phyloP scores from a whole-genome alignment of 2,329 filamentous ascomycete species.

The Thelonectria discophora region DNA sequence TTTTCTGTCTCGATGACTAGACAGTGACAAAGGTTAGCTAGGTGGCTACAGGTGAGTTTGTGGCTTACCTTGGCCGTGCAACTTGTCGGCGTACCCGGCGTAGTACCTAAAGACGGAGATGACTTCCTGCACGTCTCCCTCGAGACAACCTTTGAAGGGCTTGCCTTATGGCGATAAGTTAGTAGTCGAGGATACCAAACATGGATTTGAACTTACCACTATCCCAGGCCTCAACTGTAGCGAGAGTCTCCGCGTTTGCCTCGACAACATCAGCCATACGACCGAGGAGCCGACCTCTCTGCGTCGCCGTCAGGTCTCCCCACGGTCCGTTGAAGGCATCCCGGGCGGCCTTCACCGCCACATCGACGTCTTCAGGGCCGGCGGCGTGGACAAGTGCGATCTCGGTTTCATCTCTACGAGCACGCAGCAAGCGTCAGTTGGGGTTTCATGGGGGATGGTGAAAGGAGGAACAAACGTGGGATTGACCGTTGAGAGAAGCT shows the following conservation, averaged over 20 bases:
- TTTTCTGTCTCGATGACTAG: not conserved
- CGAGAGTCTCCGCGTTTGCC: not conserved
- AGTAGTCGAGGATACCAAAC: not conserved
- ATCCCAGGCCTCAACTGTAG: not conserved
- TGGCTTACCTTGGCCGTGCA: not conserved
- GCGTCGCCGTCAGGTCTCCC: not conserved
- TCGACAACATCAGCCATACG: not conserved
- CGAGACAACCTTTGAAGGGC: not conserved
- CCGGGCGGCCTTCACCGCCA: constrained; percentile 1
- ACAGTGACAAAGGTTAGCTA: no score
- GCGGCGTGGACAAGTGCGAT: not conserved
- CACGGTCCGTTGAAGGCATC: not conserved
- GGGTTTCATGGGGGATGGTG: not conserved
- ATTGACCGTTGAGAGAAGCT: not conserved
- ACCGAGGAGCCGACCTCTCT: not conserved
- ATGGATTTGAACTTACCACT: not conserved
- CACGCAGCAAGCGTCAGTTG: not conserved
- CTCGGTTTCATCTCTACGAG: not conserved
- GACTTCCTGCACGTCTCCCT: not conserved
- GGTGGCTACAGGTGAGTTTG: no score
- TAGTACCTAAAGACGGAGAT: constrained; percentile 43
- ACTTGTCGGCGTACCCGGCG: constrained; percentile 80
- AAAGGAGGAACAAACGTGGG: not conserved
- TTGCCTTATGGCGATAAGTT: not conserved
- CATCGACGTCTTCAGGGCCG: constrained; percentile 1